phyloP scores from a whole-genome alignment of 305 asterid species.

The Solanum hybrid region DNA sequence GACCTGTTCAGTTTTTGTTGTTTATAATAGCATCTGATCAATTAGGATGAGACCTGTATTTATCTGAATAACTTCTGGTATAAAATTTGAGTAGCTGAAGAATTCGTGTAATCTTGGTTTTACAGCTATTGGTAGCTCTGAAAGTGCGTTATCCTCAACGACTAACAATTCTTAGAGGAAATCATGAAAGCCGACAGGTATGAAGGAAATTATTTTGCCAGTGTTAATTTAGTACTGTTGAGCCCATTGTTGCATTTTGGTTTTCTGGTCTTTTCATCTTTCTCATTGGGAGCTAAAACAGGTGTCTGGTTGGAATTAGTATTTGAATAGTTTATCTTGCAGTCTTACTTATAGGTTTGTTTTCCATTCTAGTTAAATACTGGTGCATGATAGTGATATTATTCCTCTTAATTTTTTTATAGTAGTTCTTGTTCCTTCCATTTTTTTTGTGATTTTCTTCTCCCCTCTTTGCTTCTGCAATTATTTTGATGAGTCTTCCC shows the following conservation, averaged over 20 bases:
- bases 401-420: neutral
- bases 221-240: neutral
- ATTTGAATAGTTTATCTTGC: neutral
- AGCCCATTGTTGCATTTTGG: neutral
- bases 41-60: neutral
- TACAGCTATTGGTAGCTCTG: conserved; percentile 90
- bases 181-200: conserved; percentile 96
- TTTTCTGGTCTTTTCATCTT: neutral
- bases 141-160: conserved; percentile 92
- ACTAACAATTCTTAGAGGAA: conserved; percentile 89
- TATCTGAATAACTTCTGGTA: neutral
- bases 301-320: neutral
- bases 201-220: neutral
- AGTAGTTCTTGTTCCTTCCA: neutral
- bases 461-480: neutral
- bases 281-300: neutral
- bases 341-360: neutral
- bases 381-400: neutral
- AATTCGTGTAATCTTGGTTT: neutral
- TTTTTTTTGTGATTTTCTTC: neutral
- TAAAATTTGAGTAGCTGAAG: neutral
- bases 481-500: neutral
- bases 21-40: neutral
- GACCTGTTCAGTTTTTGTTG: neutral
- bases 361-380: neutral